Conservation (phyloP, 2,329 filamentous ascomycete species). For the Cadophora gregata region DNA sequence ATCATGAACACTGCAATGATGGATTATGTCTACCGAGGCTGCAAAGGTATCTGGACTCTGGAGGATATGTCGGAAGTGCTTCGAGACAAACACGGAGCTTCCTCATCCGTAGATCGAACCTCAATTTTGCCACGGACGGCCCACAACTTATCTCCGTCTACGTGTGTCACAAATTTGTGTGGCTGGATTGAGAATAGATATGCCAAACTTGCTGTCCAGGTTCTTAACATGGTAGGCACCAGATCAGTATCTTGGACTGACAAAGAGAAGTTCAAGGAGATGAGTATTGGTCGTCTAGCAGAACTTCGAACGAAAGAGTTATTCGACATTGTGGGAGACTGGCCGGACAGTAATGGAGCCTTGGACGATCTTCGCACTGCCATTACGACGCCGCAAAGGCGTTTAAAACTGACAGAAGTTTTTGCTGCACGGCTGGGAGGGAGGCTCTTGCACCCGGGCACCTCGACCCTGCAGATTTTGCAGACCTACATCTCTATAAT, state of each 20-base stretch:
- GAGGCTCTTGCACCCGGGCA: conserved; percentile 75
- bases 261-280: conserved; percentile 72
- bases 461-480: conserved; percentile 77
- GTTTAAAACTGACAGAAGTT: conserved; percentile 71
- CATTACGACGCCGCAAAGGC: conserved; percentile 70
- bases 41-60: conserved; percentile 64
- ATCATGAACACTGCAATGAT: conserved; percentile 71
- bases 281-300: conserved; percentile 71
- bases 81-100: background rate
- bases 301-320: conserved; percentile 72
- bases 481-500: conserved; percentile 83
- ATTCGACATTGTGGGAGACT: conserved; percentile 79
- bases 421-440: conserved; percentile 71
- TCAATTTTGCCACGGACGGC: conserved; percentile 42
- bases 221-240: conserved; percentile 52
- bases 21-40: conserved; percentile 65
- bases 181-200: conserved; percentile 74
- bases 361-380: conserved; percentile 76
- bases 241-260: conserved; percentile 57
- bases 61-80: background rate
- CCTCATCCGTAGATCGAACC: conserved; percentile 17
- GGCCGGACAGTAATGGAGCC: conserved; percentile 74
- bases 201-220: conserved; percentile 66
- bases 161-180: conserved; percentile 64
- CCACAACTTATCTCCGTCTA: conserved; percentile 51